Conservation (phyloP, 2,329 filamentous ascomycete species). For the Aspergillus spinulosporus region DNA sequence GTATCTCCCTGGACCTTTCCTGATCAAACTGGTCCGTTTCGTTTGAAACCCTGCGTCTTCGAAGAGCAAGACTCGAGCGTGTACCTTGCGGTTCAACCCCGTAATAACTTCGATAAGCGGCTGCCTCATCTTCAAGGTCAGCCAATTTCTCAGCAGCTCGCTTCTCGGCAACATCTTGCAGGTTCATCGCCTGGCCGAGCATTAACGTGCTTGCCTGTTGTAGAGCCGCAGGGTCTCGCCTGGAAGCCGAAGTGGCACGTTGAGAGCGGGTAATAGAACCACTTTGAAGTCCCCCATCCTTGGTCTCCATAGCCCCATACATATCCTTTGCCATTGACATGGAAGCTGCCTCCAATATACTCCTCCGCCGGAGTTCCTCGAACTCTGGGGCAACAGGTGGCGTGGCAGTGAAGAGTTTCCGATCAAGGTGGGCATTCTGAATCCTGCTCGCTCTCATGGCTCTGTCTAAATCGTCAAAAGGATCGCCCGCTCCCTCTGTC, state of each 20-base stretch:
- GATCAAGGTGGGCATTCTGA: slow-evolving; percentile 65
- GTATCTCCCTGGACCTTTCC: slow-evolving; percentile 69
- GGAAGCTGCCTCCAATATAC: slow-evolving; percentile 76
- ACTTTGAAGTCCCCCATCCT: slow-evolving; percentile 34
- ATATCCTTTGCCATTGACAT: slow-evolving; percentile 87
- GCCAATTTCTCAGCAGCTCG: slow-evolving; percentile 80
- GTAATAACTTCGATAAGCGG: slow-evolving; percentile 75
- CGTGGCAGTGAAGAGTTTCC: slow-evolving; percentile 76
- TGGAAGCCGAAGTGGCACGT: slow-evolving; percentile 31
- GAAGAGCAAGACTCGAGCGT: slow-evolving; percentile 55
- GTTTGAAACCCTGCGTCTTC: slow-evolving; percentile 65
- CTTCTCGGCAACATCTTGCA: slow-evolving; percentile 85
- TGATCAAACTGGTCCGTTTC: slow-evolving; percentile 65
- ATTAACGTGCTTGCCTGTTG: slow-evolving; percentile 26
- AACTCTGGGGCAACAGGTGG: slow-evolving; percentile 71
- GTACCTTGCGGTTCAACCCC: slow-evolving; percentile 54
- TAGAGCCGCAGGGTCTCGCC: slow-evolving; percentile 25
- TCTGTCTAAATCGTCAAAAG: slow-evolving; percentile 47
- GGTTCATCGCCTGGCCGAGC: slow-evolving; percentile 39
- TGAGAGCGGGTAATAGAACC: slow-evolving; percentile 35
- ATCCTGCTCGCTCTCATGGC: slow-evolving; percentile 60
- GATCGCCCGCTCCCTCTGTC: slow-evolving; percentile 60
- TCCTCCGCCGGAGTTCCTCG: slow-evolving; percentile 71
- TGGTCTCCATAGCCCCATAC: slow-evolving; percentile 63
- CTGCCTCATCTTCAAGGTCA: slow-evolving; percentile 71